Percentiles rank a stretch among this genome's conserved stretches.
These are phyloP conservation scores for Saccharomycopsis crataegensis DNA, from an alignment of 1,139 yeast species.

Conservation along the genomic window DNA sequence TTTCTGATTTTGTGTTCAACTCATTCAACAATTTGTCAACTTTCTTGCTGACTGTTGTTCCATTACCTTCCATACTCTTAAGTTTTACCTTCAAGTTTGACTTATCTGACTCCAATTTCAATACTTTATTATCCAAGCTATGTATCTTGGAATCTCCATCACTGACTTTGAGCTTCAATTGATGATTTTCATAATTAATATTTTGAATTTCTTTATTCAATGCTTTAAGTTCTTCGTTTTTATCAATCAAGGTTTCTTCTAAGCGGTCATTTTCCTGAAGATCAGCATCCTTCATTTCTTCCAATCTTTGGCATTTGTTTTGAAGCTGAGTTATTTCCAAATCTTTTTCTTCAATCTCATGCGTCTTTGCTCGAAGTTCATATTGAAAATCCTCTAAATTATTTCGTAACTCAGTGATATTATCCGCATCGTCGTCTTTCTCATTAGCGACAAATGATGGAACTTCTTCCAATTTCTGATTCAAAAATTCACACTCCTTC, in stretches of 20 bases:
- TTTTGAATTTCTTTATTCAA: conserved; percentile 23
- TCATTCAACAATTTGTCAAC: conserved; percentile 22
- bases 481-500: conserved; percentile 1
- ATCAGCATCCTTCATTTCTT: conserved; percentile 11
- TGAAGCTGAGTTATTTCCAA: conserved; percentile 21
- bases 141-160: conserved; percentile 15
- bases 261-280: conserved; percentile 18
- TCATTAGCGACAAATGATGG: conserved; percentile 22
- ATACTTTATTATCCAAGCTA: conserved; percentile 20
- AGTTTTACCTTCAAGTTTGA: conserved; percentile 21
- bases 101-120: conserved; percentile 21
- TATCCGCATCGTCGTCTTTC: neutral
- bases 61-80: conserved; percentile 23
- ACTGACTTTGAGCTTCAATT: conserved; percentile 1
- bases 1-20: conserved; percentile 15
- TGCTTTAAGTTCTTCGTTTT: conserved; percentile 21
- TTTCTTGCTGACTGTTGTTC: conserved; percentile 16
- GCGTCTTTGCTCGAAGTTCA: conserved; percentile 23
- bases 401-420: conserved; percentile 15
- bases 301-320: conserved; percentile 9
- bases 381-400: conserved; percentile 24
- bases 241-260: conserved; percentile 24
- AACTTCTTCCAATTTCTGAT: conserved; percentile 27
- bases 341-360: conserved; percentile 22
- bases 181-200: conserved; percentile 8